phyloP scores from a whole-genome alignment of 768 basidiomycete species.

The Serpula lacrymans region DNA sequence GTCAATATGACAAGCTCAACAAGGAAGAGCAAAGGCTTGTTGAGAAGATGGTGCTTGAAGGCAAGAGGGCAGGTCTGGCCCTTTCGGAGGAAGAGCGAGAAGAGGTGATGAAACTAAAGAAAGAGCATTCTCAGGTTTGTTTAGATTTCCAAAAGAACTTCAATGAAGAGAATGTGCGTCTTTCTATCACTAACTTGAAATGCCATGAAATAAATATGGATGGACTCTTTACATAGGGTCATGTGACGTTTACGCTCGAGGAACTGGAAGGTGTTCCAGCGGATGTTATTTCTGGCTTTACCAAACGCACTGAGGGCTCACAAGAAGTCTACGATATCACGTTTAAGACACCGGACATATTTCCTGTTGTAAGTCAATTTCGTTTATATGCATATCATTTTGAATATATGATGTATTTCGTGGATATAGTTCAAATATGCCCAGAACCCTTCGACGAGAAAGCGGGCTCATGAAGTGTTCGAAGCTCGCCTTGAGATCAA shows the following conservation, averaged over 20 bases:
- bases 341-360: slow-evolving; percentile 80
- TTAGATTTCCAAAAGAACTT: slow-evolving; percentile 89
- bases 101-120: slow-evolving; percentile 60
- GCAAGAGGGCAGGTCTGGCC: slow-evolving; percentile 74
- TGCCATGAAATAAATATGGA: background rate
- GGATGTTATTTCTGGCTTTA: slow-evolving; percentile 77
- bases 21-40: slow-evolving; percentile 73
- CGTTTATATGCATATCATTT: background rate
- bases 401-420: background rate
- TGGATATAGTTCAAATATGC: slow-evolving; percentile 72
- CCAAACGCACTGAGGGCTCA: slow-evolving; percentile 55
- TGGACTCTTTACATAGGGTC: slow-evolving; percentile 39
- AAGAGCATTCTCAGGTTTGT: slow-evolving; percentile 71
- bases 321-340: slow-evolving; percentile 69
- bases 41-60: slow-evolving; percentile 77
- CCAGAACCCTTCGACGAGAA: slow-evolving; percentile 63
- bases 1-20: slow-evolving; percentile 57
- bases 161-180: slow-evolving; percentile 77
- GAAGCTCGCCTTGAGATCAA: slow-evolving; percentile 71
- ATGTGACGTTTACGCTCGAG: slow-evolving; percentile 61
- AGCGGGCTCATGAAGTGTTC: slow-evolving; percentile 59
- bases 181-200: background rate
- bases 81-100: slow-evolving; percentile 62
- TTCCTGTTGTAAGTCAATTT: slow-evolving; percentile 58
- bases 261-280: slow-evolving; percentile 79